Conservation (phyloP, 192 early-diverging fungal genomes). For the Coemansia guatemalensis region DNA sequence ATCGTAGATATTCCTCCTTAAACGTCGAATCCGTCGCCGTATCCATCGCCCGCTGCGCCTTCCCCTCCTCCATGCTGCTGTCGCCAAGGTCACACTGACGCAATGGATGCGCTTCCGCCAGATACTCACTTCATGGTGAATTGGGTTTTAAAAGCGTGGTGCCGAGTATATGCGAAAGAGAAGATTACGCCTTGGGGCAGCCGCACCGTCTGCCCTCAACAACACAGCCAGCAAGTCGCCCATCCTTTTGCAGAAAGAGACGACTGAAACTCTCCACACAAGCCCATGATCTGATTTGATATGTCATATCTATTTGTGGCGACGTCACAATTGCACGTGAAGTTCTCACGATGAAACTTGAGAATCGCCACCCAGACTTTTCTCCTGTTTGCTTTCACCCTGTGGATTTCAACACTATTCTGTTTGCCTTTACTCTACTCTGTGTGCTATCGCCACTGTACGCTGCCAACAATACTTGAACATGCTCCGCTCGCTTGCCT, state of each 20-base stretch:
- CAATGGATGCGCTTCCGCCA: slow-evolving; percentile 9
- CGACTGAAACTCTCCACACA: background rate
- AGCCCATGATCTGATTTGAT: slow-evolving; percentile 5
- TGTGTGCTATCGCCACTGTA: background rate
- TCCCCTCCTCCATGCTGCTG: too few relatives aligned
- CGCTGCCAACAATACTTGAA: slow-evolving; percentile 1
- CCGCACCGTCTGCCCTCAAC: background rate
- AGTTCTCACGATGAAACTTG: slow-evolving; percentile 6
- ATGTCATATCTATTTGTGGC: background rate
- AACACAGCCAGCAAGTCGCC: background rate
- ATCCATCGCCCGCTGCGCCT: background rate
- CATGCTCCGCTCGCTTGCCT: slow-evolving; percentile 27
- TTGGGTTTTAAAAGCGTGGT: background rate
- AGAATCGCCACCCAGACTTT: background rate
- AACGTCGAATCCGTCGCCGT: background rate
- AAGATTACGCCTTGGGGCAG: background rate
- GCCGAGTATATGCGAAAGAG: slow-evolving; percentile 5
- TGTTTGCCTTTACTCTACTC: slow-evolving; percentile 1
- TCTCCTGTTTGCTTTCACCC: background rate
- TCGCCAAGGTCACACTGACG: too few relatives aligned
- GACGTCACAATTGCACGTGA: slow-evolving; percentile 12
- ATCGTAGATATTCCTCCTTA: background rate
- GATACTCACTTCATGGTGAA: slow-evolving; percentile 27
- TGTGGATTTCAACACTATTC: background rate
- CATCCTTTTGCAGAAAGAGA: background rate